These are phyloP conservation scores for Adenanthera pavonina DNA, from an alignment of 306 rosid species.

Conservation along the genomic window DNA sequence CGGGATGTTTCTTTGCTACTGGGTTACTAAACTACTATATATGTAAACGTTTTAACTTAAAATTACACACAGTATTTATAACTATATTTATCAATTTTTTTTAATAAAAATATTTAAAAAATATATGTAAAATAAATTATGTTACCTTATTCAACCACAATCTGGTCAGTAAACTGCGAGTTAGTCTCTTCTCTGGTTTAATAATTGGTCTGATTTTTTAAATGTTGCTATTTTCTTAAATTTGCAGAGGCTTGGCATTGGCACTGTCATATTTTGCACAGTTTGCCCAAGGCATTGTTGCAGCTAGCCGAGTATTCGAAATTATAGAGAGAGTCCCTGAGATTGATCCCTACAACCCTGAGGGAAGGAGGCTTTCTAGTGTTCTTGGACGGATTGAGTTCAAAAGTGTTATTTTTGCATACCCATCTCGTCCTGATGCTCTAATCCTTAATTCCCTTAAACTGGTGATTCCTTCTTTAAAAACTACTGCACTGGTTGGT, in stretches of 20 bases:
- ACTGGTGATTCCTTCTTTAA: constrained; percentile 75
- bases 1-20: too few relatives aligned
- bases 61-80: too few relatives aligned
- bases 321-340: constrained; percentile 83
- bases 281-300: constrained; percentile 94
- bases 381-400: constrained; percentile 82
- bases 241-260: constrained; percentile 82
- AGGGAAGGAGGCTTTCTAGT: constrained; percentile 58
- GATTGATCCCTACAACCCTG: constrained; percentile 83
- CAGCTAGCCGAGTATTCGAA: constrained; percentile 82
- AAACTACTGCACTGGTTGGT: constrained; percentile 84
- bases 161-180: neutral
- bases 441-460: constrained; percentile 64
- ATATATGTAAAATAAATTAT: neutral
- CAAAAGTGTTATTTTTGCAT: constrained; percentile 67
- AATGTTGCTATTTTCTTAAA: neutral
- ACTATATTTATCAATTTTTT: too few relatives aligned
- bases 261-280: constrained; percentile 89
- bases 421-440: constrained; percentile 82
- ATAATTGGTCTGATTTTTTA: neutral
- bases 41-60: too few relatives aligned
- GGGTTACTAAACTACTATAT: too few relatives aligned
- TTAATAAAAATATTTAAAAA: neutral
- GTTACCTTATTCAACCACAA: neutral
- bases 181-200: neutral